Conservation (phyloP, 2,329 filamentous ascomycete genomes). For the Neopestalotiopsis clavispora region DNA sequence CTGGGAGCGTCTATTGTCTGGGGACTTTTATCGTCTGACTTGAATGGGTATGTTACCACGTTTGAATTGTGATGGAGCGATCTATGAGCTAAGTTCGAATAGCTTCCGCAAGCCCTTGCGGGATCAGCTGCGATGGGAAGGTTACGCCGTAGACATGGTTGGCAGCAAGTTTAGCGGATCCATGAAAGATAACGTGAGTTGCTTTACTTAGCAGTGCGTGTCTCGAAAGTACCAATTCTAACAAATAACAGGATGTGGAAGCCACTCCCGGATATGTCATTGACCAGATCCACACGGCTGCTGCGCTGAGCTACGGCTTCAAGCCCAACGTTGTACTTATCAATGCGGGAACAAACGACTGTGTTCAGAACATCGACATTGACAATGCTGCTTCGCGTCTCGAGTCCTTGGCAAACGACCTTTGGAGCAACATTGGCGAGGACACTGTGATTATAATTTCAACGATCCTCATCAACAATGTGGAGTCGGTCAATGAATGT, state of each 20-base stretch:
- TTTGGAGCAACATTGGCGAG: not conserved
- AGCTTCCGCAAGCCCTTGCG: conserved; percentile 27
- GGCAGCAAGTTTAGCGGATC: conserved; percentile 25
- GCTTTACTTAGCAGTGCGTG: not conserved
- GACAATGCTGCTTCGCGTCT: conserved; percentile 29
- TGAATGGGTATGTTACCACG: conserved; percentile 40
- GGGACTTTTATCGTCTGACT: conserved; percentile 38
- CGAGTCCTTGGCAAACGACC: conserved; percentile 26
- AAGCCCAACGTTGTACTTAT: conserved; percentile 29
- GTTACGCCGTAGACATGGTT: conserved; percentile 33
- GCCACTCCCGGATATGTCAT: conserved; percentile 23
- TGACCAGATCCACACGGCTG: conserved; percentile 19
- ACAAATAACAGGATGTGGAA: conserved; percentile 23
- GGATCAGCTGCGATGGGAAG: conserved; percentile 26
- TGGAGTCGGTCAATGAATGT: not conserved
- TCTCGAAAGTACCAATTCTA: no score
- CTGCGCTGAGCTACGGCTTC: conserved; percentile 11
- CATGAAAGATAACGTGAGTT: conserved; percentile 32
- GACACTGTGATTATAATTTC: not conserved
- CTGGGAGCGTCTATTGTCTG: conserved; percentile 19
- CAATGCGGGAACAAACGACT: conserved; percentile 41
- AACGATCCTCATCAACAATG: not conserved
- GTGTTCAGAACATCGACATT: conserved; percentile 23
- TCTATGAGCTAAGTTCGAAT: not conserved
- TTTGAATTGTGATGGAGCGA: not conserved